Conservation (phyloP, 106 monocot species). For the Cymbidium sinense region DNA sequence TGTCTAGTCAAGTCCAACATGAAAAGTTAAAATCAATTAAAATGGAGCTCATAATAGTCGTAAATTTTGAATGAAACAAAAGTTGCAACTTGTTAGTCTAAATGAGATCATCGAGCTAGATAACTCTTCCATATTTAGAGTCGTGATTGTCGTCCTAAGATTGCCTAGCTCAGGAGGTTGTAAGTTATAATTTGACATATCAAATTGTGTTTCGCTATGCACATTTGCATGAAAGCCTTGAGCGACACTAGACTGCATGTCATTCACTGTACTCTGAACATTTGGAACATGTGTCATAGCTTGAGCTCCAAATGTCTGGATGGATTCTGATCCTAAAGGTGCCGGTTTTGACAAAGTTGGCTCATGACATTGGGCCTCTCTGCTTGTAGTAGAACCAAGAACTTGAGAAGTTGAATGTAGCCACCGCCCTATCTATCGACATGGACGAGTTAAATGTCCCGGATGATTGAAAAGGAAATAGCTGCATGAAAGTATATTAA, state of each 20-base stretch:
- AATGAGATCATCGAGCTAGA: not conserved
- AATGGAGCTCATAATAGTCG: not conserved
- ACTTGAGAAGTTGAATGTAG: constrained; percentile 17
- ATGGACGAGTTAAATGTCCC: constrained; percentile 24
- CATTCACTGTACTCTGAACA: constrained; percentile 6
- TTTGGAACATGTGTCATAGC: constrained; percentile 13
- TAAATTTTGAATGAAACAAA: not conserved
- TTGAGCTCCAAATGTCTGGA: constrained; percentile 15
- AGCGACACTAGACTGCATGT: constrained; percentile 1
- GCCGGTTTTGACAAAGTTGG: not conserved
- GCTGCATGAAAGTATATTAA: constrained; percentile 34
- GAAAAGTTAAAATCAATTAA: not conserved
- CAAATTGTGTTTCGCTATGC: constrained; percentile 16
- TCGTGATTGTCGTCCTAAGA: not conserved
- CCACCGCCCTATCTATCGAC: too few species aligned
- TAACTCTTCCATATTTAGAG: constrained; percentile 3
- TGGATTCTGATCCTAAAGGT: constrained; percentile 10
- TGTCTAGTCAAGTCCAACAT: not conserved
- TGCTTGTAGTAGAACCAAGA: constrained; percentile 7
- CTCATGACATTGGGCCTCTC: constrained; percentile 9
- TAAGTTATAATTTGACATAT: not conserved
- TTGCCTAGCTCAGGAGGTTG: constrained; percentile 1
- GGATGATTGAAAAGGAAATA: constrained; percentile 52
- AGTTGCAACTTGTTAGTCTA: not conserved
- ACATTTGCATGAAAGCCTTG: constrained; percentile 6